Conservation (phyloP, 2,329 filamentous ascomycete genomes). For the Nigrospora osmanthi region DNA sequence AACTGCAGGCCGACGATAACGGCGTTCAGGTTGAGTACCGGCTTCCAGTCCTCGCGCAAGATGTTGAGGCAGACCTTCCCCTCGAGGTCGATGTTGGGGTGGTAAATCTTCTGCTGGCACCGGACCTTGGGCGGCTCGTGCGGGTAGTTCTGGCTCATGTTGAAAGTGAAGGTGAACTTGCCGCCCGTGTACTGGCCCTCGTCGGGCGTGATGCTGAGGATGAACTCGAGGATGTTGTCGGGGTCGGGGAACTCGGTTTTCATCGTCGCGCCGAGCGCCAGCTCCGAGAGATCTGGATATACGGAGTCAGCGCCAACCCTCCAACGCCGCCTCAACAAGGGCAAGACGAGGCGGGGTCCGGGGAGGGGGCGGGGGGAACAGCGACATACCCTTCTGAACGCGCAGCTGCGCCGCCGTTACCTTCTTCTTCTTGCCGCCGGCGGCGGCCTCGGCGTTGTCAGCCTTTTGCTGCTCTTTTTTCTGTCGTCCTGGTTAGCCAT, state of each 20-base stretch:
- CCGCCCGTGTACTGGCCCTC: conserved; percentile 86
- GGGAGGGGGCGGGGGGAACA: not conserved
- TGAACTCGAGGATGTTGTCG: conserved; percentile 81
- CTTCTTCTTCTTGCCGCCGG: conserved; percentile 90
- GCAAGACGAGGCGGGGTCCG: not conserved
- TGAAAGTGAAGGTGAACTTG: conserved; percentile 81
- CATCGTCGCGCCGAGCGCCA: conserved; percentile 74
- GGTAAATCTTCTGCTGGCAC: conserved; percentile 97
- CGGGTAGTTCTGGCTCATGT: conserved; percentile 90
- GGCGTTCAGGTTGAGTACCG: conserved; percentile 91
- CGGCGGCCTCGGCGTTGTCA: conserved; percentile 68
- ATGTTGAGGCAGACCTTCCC: conserved; percentile 99
- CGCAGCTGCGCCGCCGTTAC: conserved; percentile 92
- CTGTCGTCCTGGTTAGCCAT: conserved; percentile 36
- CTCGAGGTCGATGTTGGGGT: conserved; percentile 96
- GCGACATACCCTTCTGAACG: conserved; percentile 76
- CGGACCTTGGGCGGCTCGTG: conserved; percentile 97
- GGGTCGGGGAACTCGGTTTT: conserved; percentile 73
- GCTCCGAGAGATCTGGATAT: conserved; percentile 65
- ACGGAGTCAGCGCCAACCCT: conserved; percentile 1
- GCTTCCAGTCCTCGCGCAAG: conserved; percentile 96
- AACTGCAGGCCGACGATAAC: conserved; percentile 94
- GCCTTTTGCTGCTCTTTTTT: conserved; percentile 97
- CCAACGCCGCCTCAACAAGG: not conserved
- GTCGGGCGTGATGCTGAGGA: conserved; percentile 74